Base-by-base conservation (phyloP, 78 protist species). In the Dictyostelium firmibasis region DNA sequence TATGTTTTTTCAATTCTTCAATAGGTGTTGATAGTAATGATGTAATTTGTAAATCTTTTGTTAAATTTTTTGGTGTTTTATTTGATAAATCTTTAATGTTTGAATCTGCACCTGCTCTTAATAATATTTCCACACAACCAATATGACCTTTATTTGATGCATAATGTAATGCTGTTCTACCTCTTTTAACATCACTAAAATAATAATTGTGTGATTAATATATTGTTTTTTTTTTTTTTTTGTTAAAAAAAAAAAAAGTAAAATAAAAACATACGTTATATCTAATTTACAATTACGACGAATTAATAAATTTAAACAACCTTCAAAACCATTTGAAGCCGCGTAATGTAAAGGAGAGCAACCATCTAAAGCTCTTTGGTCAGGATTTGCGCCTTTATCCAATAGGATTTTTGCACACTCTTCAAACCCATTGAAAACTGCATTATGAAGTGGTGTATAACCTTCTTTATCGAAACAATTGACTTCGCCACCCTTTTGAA, bases 381-480 rank as follows among this genome's bases (percentile, higher is more conserved):
- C 93, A 25, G 84, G 83, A 31, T 70, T 84, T 9, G 97, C 97
- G 9, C 97, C 97, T 70, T 87, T 86, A 88, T 88, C 97, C 64
- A 94, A 76, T 4, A 94, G 84, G 27, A 86, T 78, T 33, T 85
- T 78, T 27, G 88, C 50, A 47, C 94, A 81, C 43, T 89, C 94
- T 70, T 89, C 94, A 72, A 75, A 84, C 4, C 97, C 97, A 84
- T 86, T 94, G 47, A 83, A 94, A 0, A 88, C 97, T 1, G 97
- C 97, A 60, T 94, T 94, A 62, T 94, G 97, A 11, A 94, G 87
- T 50, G 97, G 93, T 25, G 97, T 69, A 11, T 85, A 85, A 29
- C 97, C 97, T 57, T 94, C 97, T 13, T 75, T 81, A 29, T 94
- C 97, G 36, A 70, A 62, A 41, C 57, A 62, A 70, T 94, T 94